Evolutionary conservation across 2,329 filamentous ascomycete species (phyloP).

Genomic region (Aureobasidium subglaciale): DNA sequence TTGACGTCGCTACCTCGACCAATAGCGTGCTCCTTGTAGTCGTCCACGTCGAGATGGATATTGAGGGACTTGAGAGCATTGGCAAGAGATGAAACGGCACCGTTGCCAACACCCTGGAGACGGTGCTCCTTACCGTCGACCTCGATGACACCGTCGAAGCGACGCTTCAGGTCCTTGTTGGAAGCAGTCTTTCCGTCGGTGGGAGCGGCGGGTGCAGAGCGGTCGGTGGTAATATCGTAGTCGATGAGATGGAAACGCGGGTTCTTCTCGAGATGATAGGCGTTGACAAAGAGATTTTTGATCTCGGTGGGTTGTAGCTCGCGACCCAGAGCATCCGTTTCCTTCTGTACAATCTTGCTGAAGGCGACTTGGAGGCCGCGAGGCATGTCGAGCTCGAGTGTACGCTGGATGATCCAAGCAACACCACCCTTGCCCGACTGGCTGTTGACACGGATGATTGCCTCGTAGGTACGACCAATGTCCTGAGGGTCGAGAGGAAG

Average conservation of each 20-base stretch:
- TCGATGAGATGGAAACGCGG: conserved; percentile 81
- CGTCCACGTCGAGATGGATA: conserved; percentile 80
- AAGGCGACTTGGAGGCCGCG: conserved; percentile 90
- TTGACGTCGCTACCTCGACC: conserved; percentile 72
- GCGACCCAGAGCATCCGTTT: conserved; percentile 71
- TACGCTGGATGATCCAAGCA: conserved; percentile 86
- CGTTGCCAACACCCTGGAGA: conserved; percentile 76
- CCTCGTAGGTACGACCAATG: conserved; percentile 95
- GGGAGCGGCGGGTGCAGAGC: conserved; percentile 65
- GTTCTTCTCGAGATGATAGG: conserved; percentile 78
- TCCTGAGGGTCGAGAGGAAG: conserved; percentile 88
- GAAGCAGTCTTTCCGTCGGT: conserved; percentile 64
- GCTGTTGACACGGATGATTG: conserved; percentile 95
- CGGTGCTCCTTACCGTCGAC: conserved; percentile 75
- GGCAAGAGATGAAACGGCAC: conserved; percentile 81
- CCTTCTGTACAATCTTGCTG: conserved; percentile 74
- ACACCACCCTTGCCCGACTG: conserved; percentile 92
- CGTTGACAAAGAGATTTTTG: conserved; percentile 75
- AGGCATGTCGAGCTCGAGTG: conserved; percentile 84
- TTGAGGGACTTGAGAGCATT: conserved; percentile 72
- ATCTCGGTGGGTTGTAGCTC: conserved; percentile 83
- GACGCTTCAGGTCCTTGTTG: conserved; percentile 68
- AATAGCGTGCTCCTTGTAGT: conserved; percentile 96
- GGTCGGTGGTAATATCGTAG: conserved; percentile 83
- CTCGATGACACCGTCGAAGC: conserved; percentile 77